Evolutionary conservation across 345 rosid species (phyloP), one percentile per base, ranked within the genome.

Genomic region (Ceriops tagal): DNA sequence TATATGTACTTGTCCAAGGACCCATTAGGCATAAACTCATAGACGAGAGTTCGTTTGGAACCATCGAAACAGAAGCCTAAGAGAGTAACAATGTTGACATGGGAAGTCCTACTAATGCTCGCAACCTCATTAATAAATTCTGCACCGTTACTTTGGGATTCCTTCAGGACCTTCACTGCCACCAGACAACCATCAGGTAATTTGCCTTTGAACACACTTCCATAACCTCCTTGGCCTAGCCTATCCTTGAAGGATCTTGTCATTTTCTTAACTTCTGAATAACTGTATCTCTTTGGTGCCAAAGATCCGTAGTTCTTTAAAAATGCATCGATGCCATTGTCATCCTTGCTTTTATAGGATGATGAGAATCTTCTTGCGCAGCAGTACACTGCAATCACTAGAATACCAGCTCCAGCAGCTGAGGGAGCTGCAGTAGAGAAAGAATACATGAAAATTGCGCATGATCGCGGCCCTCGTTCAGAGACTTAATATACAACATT

Each of bases 71-170:
- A 49, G 18, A 69, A 69, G 0, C 73, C 66, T 5, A 69, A 51
- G 31, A 69, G 59, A 49, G 35, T 51, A 8, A 69, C 66, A 31
- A 61, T 22, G 20, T 70, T 70, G 22, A 70, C 52, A 34, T 61
- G 73, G 15, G 66, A 70, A 70, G 73, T 70, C 26, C 61, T 52
- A 21, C 73, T 26, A 24, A 70, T 61, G 61, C 73, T 70, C 18
- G 60, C 66, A 7, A 67, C 66, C 20, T 70, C 66, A 61, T 70
- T 71, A 1, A 71, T n/a, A 55, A 68, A 71, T n/a, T 71, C 74
- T 55, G 55, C 62, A 26, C 74, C 74, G 8, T 55, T 62, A n/a
- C 62, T 27, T 6, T 71, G 55, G 22, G 68, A 71, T 11, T 62
- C 55, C 46, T 53, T 62, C 55, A 71, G 39, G 35, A 71, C 52